Percentiles rank a stretch among this genome's conserved stretches.
Conservation (phyloP, 305 asterid species). For the Fraxinus nigra region DNA sequence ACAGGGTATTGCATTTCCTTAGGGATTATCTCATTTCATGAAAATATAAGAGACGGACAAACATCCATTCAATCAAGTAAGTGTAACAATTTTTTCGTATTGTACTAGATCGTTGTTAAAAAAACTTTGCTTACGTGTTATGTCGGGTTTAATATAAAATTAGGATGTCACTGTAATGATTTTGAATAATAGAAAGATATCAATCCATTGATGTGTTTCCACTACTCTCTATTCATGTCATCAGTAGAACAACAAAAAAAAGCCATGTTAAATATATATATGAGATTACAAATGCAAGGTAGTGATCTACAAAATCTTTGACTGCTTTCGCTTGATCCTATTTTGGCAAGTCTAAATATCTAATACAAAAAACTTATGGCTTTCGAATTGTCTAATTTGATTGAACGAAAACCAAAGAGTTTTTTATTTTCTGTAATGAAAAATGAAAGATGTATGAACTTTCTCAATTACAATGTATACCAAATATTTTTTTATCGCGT, state of each 20-base stretch:
- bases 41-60: slow-evolving; percentile 48
- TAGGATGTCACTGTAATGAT: background rate
- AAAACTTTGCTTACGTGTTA: too few species aligned
- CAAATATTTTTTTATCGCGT: background rate
- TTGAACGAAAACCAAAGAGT: background rate
- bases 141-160: background rate
- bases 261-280: background rate
- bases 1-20: background rate
- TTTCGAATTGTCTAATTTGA: background rate
- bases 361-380: background rate
- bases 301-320: background rate
- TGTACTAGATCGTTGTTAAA: background rate
- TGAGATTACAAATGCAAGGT: background rate
- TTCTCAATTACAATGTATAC: background rate
- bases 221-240: background rate
- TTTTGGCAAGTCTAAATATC: background rate
- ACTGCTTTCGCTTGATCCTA: background rate
- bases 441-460: background rate
- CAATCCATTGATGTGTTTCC: background rate
- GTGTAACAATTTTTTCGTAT: slow-evolving; percentile 3
- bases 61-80: slow-evolving; percentile 90
- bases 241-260: background rate
- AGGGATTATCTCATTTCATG: background rate
- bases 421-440: background rate
- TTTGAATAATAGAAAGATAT: background rate